These are phyloP conservation scores for Pholiota conissans DNA, from an alignment of 768 basidiomycete species.

Conservation along the genomic window DNA sequence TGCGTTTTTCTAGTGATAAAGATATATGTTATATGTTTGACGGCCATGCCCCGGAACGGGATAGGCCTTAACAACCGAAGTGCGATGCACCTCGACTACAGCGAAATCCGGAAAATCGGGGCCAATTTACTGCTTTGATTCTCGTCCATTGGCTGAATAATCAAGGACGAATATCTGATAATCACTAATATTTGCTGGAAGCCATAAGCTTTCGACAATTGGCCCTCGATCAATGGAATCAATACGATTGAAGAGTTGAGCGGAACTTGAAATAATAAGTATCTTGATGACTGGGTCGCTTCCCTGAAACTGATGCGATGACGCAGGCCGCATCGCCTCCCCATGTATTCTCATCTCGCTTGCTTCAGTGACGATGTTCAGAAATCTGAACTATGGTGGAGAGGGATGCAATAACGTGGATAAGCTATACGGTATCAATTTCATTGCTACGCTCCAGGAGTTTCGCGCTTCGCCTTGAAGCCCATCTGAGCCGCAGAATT, in stretches of 20 bases:
- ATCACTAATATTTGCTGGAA: no score
- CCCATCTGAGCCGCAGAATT: not conserved
- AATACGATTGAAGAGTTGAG: not conserved
- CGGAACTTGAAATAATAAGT: not conserved
- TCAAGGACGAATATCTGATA: no score
- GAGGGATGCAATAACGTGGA: constrained; percentile 5
- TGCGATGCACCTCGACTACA: no score
- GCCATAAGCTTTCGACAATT: no score
- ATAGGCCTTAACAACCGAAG: no score
- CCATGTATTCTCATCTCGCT: not conserved
- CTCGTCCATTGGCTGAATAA: no score
- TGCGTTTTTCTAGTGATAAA: no score
- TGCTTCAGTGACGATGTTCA: not conserved
- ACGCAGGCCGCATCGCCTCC: not conserved
- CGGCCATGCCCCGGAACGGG: no score
- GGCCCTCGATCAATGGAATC: no score
- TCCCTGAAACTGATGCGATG: constrained; percentile 1
- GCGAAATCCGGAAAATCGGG: no score
- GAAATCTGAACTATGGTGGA: not conserved
- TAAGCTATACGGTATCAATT: not conserved
- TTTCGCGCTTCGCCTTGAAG: constrained; percentile 5
- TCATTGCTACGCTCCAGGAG: not conserved
- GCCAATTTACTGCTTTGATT: no score
- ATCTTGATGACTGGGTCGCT: not conserved
- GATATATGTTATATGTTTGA: no score